Conservation (phyloP, 805 yeast genomes). For the Starmerella floricola region DNA sequence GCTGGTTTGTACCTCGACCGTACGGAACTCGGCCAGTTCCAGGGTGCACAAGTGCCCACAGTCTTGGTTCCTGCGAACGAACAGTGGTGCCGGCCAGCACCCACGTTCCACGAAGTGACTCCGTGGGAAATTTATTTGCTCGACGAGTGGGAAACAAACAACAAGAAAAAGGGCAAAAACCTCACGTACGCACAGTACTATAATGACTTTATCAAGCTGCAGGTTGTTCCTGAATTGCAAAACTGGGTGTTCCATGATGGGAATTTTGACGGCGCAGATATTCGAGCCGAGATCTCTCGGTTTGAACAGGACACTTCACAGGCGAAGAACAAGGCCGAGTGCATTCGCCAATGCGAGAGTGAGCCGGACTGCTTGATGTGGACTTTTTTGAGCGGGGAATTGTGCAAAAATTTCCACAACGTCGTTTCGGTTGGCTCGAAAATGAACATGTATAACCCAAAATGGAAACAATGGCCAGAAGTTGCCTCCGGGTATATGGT, state of each 20-base stretch:
- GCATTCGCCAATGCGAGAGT: constrained; percentile 14
- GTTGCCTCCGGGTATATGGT: constrained; percentile 25
- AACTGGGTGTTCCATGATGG: constrained; percentile 22
- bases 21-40: constrained; percentile 22
- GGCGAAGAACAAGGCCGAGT: constrained; percentile 10
- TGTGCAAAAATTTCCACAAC: constrained; percentile 13
- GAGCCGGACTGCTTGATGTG: constrained; percentile 18
- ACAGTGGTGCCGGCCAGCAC: constrained; percentile 27
- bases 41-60: constrained; percentile 26
- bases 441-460: constrained; percentile 1
- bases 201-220: constrained; percentile 26
- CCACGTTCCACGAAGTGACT: constrained; percentile 28
- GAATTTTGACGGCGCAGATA: no score
- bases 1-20: constrained; percentile 14
- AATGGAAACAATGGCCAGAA: constrained; percentile 7
- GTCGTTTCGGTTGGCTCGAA: constrained; percentile 17
- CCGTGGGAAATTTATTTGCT: constrained; percentile 25
- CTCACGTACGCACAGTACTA: constrained; percentile 26
- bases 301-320: not conserved
- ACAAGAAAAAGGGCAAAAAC: constrained; percentile 9
- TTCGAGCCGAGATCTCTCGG: not conserved
- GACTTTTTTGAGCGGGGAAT: constrained; percentile 8
- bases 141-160: constrained; percentile 24
- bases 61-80: constrained; percentile 12
- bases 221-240: constrained; percentile 18